Evolutionary conservation across 441 rosid species (phyloP).

Genomic region (Euphorbia celastroides): DNA sequence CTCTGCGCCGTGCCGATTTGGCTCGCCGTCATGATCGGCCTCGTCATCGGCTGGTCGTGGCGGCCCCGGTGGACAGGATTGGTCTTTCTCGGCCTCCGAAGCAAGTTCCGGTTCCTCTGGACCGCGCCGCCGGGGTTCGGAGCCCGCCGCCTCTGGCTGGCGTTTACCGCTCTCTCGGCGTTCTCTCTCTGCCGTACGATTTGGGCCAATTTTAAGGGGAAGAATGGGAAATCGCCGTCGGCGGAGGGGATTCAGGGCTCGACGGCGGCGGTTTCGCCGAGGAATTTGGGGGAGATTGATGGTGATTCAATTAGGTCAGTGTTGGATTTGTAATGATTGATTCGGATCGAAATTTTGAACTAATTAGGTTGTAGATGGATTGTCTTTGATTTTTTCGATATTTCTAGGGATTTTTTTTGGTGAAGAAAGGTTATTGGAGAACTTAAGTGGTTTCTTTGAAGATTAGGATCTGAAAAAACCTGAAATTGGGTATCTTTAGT

Average conservation of each 20-base stretch:
- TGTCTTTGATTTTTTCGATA: no score
- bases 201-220: slow-evolving; percentile 53
- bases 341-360: not conserved
- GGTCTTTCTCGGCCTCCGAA: slow-evolving; percentile 70
- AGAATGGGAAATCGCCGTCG: slow-evolving; percentile 32
- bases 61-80: slow-evolving; percentile 95
- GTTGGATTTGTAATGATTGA: no score
- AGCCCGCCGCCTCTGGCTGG: slow-evolving; percentile 90
- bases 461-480: not conserved
- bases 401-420: no score
- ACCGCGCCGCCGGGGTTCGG: slow-evolving; percentile 94
- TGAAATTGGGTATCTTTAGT: not conserved
- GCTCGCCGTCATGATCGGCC: slow-evolving; percentile 96
- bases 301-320: slow-evolving; percentile 37
- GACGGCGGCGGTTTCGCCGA: slow-evolving; percentile 11
- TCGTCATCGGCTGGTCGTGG: slow-evolving; percentile 97
- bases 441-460: not conserved
- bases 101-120: slow-evolving; percentile 74
- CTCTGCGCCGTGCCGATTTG: slow-evolving; percentile 96
- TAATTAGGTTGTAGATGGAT: not conserved
- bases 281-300: slow-evolving; percentile 27
- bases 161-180: slow-evolving; percentile 86
- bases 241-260: slow-evolving; percentile 1
- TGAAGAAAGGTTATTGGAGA: not conserved
- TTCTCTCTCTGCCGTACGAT: slow-evolving; percentile 79